Base-by-base conservation (phyloP, 1,284 basidiomycete genomes). In the Takashimella koratensis region DNA sequence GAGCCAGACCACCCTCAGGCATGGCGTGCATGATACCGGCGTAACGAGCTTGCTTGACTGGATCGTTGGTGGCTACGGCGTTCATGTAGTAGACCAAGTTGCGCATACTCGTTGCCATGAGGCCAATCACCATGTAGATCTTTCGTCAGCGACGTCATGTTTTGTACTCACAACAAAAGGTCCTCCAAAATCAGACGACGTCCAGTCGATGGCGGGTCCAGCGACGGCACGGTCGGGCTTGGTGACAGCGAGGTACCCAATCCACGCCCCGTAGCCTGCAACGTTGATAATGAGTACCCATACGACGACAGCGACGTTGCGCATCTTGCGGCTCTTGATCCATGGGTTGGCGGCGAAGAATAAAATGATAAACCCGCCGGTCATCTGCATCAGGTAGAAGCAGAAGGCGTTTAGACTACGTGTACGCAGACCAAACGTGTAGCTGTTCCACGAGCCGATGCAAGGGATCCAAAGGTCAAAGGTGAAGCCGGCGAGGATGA, bases 21-120 rank as follows among this genome's bases (percentile, higher is more conserved):
- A 52, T 52, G 20, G 45, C 27, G 51, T 52, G 51, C 45, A 52
- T 25, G 21, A 52, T 23, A 4, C 45, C 51, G 23, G 45, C 45
- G 41, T 52, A 47, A 4, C 45, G 45, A 22, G 41, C 40, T 44
- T 48, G 47, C 23, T 48, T 48, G 47, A 30, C n/a, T 8, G 49
- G 49, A 24, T 51, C 49, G 25, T 51, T 51, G 13, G 41, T 44
- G n/a, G 49, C 49, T 6, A 51, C 22, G 8, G 49, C n/a, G 49
- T 27, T 44, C 41, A 44, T 44, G 41, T 44, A 40, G 51, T 41
- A 39, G 39, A 45, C 45, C 45, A 48, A 43, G 47, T 48, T 48
- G 20, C 47, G 47, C 26, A 48, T 16, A 20, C 16, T 19, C 6
- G 47, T 30, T 20, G 47, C 13, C 47, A 48, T 48, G 12, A 48